phyloP scores from a whole-genome alignment of 2,329 filamentous ascomycete genomes.

The Paecilomyces sp. region DNA sequence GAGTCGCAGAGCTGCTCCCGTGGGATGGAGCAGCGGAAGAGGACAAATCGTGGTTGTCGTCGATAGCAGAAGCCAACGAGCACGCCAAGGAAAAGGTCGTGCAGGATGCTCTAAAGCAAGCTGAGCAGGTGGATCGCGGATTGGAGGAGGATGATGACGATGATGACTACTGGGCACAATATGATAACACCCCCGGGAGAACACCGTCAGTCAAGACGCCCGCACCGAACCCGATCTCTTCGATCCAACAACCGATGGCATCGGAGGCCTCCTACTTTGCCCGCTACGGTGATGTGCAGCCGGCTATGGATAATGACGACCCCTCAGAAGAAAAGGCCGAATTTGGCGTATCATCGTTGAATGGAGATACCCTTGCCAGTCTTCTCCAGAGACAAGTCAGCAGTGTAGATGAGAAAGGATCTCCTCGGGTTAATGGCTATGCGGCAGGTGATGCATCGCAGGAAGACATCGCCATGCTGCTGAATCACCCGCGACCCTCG shows the following conservation, averaged over 20 bases:
- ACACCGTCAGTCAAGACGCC: conserved; percentile 40
- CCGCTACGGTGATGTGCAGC: conserved; percentile 57
- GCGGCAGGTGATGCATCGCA: conserved; percentile 10
- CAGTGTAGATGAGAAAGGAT: conserved; percentile 10
- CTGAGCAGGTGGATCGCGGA: conserved; percentile 16
- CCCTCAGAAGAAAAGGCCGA: conserved; percentile 47
- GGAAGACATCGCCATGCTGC: conserved; percentile 17
- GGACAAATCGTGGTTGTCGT: conserved; percentile 45
- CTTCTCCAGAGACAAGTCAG: conserved; percentile 34
- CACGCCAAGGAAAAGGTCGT: conserved; percentile 29
- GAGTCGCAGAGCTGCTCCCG: conserved; percentile 52
- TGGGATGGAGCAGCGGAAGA: conserved; percentile 43
- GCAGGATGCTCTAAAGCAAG: conserved; percentile 27
- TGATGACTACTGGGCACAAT: conserved; percentile 59
- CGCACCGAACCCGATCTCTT: conserved; percentile 18
- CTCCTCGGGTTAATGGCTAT: conserved; percentile 16
- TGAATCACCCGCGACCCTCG: conserved; percentile 38
- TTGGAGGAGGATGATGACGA: conserved; percentile 47
- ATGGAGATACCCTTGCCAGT: conserved; percentile 43
- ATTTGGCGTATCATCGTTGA: conserved; percentile 46
- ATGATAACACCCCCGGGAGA: conserved; percentile 49
- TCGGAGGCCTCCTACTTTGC: conserved; percentile 56
- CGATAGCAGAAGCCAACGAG: conserved; percentile 49
- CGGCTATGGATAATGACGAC: conserved; percentile 57
- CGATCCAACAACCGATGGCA: conserved; percentile 21